phyloP scores from a whole-genome alignment of 2,329 filamentous ascomycete species.

The Dactylellina leptospora region DNA sequence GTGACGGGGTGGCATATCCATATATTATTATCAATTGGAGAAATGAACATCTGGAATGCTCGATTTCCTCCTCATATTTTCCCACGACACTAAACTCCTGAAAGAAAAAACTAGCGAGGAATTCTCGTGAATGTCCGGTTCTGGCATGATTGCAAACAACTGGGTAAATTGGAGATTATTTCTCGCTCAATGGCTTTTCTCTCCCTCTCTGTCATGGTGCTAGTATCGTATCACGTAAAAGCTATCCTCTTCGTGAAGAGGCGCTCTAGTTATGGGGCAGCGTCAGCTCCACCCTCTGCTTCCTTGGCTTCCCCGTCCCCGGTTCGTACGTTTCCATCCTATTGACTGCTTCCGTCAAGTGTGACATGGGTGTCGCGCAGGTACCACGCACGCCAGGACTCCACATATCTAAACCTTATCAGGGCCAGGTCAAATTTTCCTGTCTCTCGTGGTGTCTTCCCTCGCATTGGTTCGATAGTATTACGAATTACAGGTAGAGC shows the following conservation, averaged over 20 bases:
- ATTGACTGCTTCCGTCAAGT: slow-evolving; percentile 27
- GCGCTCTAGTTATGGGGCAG: slow-evolving; percentile 1
- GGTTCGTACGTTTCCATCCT: not conserved
- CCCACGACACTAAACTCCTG: not conserved
- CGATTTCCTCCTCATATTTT: slow-evolving; percentile 3
- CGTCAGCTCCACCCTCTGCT: slow-evolving; percentile 17
- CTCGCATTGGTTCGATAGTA: too few relatives aligned
- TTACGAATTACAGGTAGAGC: too few relatives aligned
- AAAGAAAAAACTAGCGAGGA: slow-evolving; percentile 1
- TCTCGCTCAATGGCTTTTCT: not conserved
- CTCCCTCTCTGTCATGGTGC: slow-evolving; percentile 5
- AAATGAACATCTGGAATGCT: not conserved
- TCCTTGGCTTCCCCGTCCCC: not conserved
- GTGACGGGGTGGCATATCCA: not conserved
- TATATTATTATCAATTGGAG: not conserved
- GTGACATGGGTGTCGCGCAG: slow-evolving; percentile 32
- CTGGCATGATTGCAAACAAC: slow-evolving; percentile 3
- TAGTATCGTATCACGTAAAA: slow-evolving; percentile 44
- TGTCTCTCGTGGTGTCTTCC: slow-evolving; percentile 21
- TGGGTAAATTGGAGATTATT: not conserved
- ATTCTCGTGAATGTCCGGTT: slow-evolving; percentile 27
- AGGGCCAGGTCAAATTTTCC: slow-evolving; percentile 1
- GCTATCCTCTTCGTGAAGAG: slow-evolving; percentile 24
- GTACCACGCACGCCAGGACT: slow-evolving; percentile 21
- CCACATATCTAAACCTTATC: slow-evolving; percentile 22